Base-by-base conservation (phyloP, 169 alveolate genomes). In the Theileria equi region DNA sequence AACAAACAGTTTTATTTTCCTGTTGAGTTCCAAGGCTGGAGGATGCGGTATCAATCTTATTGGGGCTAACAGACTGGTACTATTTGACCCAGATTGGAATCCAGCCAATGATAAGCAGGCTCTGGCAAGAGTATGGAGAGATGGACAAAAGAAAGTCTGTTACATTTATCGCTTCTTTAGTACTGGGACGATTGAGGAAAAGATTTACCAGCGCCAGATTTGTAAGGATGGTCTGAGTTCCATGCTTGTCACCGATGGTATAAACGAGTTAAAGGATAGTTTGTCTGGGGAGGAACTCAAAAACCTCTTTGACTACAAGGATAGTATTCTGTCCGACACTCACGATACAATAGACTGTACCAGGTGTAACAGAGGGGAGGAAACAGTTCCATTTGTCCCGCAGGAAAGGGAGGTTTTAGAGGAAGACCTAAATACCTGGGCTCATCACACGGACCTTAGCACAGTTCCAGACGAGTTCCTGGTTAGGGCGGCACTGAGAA, bases 71-170 rank as follows among this genome's bases (percentile, higher is more conserved):
- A 76, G 98, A 36, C 96, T 95, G 63, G 94, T 98, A 16, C 88
- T 96, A 76, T 92, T 94, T 53, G 99, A 98, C 66, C 99, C 98
- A 0, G 99, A 96, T 80, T 98, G 99, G 99, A 98, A 98, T 70
- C 99, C 99, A 13, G 98, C 98, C 7, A 96, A 96, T 77, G 99
- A 98, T 85, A 94, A 92, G 74, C 97, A 94, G 82, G 98, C 98
- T 8, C 88, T 95, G 64, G 99, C 98, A 7, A 90, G 99, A 25
- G 95, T 95, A 0, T 95, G 98, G 97, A 88, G 99, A 76, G 98
- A 95, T 43, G 99, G 99, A 16, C 98, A 98, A 68, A 94, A 91
- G 58, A 94, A 96, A 76, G 85, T 82, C 28, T 97, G 98, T 69
- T 93, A 92, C 84, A 95, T 96, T 23, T 98, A 96, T 73, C 68